Percentiles rank a stretch among this genome's conserved stretches.
Evolutionary conservation across 176 grass and related monocot genomes (phyloP).

Genomic region (Rhynchospora tenuis): DNA sequence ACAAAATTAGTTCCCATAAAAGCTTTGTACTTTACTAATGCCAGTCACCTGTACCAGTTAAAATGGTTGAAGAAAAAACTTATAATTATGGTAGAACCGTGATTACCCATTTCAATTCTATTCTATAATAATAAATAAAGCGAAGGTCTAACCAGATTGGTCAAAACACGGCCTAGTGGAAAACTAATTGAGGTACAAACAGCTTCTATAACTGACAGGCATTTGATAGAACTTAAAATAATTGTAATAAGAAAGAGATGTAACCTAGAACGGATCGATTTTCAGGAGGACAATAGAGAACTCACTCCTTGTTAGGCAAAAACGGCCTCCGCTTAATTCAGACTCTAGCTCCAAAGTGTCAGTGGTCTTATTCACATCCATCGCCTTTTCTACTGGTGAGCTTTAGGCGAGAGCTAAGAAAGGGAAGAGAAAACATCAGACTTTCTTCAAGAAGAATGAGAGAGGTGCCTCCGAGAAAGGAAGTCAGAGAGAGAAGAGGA

Average conservation of each 20-base stretch:
- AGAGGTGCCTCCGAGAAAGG: no score
- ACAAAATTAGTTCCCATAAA: conserved; percentile 2
- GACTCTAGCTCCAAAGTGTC: conserved; percentile 60
- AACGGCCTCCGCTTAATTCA: conserved; percentile 42
- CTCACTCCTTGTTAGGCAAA: conserved; percentile 47
- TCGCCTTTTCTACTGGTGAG: conserved; percentile 29
- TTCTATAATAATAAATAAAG: no score
- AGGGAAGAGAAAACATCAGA: no score
- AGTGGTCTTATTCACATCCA: conserved; percentile 52
- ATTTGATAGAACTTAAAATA: background rate
- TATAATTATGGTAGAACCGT: no score
- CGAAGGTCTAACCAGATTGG: no score
- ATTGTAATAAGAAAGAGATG: background rate
- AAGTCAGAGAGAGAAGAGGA: no score
- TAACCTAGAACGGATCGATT: conserved; percentile 72
- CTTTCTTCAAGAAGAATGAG: no score
- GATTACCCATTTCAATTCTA: no score
- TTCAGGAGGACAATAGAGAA: conserved; percentile 60
- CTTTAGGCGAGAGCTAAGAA: no score
- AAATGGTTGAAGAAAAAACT: no score
- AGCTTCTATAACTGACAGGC: background rate
- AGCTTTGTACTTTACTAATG: background rate
- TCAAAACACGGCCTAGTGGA: background rate
- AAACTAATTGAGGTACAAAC: background rate
- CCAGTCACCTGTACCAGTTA: background rate